Percentiles rank a stretch among this genome's conserved stretches.
Evolutionary conservation across 331 rosid species (phyloP).

Genomic region (Prunus yedoensis): DNA sequence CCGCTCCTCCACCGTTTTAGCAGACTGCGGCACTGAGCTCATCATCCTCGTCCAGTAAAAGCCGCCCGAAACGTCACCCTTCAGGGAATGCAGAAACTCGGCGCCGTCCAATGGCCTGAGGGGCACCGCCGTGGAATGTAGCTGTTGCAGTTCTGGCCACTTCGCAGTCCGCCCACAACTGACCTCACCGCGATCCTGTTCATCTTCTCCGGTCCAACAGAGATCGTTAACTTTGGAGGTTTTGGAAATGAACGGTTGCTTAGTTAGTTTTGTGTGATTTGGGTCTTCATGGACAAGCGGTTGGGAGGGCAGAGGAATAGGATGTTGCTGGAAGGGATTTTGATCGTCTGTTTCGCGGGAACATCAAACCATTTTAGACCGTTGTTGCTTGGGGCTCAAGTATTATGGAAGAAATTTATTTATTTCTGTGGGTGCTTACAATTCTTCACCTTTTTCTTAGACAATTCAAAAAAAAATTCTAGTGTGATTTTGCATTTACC

Average conservation of each 20-base stretch:
- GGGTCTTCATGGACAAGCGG: background rate
- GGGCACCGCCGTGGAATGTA: conserved; percentile 23
- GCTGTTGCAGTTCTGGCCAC: conserved; percentile 28
- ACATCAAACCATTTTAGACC: background rate
- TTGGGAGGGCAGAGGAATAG: background rate
- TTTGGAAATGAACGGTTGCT: background rate
- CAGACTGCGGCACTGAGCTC: conserved; percentile 23
- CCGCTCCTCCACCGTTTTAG: conserved; percentile 20
- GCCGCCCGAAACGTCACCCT: conserved; percentile 20
- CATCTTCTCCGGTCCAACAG: conserved; percentile 31
- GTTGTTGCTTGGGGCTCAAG: conserved; percentile 7
- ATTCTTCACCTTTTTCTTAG: too few species aligned
- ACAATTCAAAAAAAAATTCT: too few species aligned
- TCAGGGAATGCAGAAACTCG: background rate
- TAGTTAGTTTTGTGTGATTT: background rate
- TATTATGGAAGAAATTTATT: too few species aligned
- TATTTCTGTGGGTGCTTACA: too few species aligned
- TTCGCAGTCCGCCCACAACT: conserved; percentile 33
- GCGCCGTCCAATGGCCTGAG: conserved; percentile 6
- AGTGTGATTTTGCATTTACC: too few species aligned
- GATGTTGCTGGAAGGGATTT: background rate
- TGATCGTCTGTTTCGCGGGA: background rate
- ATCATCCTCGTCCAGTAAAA: conserved; percentile 53
- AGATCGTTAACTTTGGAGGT: background rate
- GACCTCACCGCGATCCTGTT: conserved; percentile 40